Conservation (phyloP, 192 early-diverging fungal genomes). For the Backusella luteola region DNA sequence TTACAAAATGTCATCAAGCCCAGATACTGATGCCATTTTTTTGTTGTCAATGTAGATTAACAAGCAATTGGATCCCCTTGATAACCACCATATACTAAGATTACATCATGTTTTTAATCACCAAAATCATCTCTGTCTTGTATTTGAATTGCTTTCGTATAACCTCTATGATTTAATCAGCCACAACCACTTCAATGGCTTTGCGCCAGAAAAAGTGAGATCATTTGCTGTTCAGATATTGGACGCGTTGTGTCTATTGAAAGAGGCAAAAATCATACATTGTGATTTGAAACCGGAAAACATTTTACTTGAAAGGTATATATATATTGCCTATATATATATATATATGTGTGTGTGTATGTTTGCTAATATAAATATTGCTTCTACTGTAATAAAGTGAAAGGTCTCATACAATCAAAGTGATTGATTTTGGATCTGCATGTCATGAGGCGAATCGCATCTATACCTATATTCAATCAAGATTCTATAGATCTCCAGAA, state of each 20-base stretch:
- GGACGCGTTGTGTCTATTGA: constrained; percentile 83
- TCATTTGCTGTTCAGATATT: constrained; percentile 94
- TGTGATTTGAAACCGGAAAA: constrained; percentile 99
- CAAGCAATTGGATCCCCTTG: constrained; percentile 75
- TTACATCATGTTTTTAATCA: constrained; percentile 92
- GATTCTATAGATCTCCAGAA: constrained; percentile 96
- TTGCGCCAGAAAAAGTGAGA: constrained; percentile 91
- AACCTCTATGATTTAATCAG: constrained; percentile 98
- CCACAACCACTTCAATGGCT: constrained; percentile 92
- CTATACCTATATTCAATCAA: constrained; percentile 98
- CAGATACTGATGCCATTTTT: neutral
- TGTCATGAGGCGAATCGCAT: constrained; percentile 91
- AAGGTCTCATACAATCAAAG: constrained; percentile 91
- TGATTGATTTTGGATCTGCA: constrained; percentile 98
- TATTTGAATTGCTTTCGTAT: constrained; percentile 93
- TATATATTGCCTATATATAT: neutral
- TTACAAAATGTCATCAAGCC: neutral
- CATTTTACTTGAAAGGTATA: constrained; percentile 83
- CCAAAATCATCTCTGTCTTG: constrained; percentile 90
- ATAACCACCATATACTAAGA: constrained; percentile 85
- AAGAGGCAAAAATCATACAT: constrained; percentile 90
- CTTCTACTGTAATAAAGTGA: constrained; percentile 46
- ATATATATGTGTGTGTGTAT: too few relatives aligned
- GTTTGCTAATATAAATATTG: neutral
- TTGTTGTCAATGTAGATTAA: constrained; percentile 64